These are phyloP conservation scores for Metarhizium album DNA, from an alignment of 2,329 filamentous ascomycete species.

Conservation along the genomic window DNA sequence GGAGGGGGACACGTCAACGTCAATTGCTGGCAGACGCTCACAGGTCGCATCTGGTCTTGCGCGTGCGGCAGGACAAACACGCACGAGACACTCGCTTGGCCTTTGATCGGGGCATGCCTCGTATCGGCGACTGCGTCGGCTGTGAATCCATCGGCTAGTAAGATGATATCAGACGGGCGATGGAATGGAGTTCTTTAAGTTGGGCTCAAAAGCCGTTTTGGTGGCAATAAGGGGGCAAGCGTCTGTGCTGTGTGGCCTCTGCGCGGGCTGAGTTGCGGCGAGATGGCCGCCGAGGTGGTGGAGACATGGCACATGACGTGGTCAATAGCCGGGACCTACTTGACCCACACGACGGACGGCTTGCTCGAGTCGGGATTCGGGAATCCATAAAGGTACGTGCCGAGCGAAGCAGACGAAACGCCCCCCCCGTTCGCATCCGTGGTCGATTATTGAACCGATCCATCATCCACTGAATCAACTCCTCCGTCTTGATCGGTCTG, in stretches of 20 bases:
- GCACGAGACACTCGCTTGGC: constrained; percentile 22
- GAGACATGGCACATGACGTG: no score
- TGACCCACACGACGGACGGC: not conserved
- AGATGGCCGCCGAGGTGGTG: constrained; percentile 1
- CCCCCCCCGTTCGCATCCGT: not conserved
- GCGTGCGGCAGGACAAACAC: constrained; percentile 20
- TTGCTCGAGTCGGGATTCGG: not conserved
- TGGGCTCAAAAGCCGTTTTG: constrained; percentile 7
- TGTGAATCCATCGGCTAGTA: constrained; percentile 7
- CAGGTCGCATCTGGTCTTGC: constrained; percentile 23
- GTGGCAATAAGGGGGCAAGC: not conserved
- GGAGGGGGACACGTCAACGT: no score
- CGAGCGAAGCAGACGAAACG: not conserved
- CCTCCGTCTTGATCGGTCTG: no score
- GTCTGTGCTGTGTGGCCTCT: not conserved
- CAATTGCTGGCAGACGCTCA: constrained; percentile 12
- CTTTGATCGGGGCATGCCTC: constrained; percentile 9
- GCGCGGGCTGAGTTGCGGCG: constrained; percentile 1
- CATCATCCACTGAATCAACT: no score
- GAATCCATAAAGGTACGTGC: not conserved
- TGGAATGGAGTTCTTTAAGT: constrained; percentile 6
- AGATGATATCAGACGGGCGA: constrained; percentile 1
- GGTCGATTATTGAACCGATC: not conserved
- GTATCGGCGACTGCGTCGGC: constrained; percentile 11
- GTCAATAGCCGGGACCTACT: constrained; percentile 5